phyloP scores from a whole-genome alignment of 192 early-diverging fungal species.

The Chytriomyces hyalinus region DNA sequence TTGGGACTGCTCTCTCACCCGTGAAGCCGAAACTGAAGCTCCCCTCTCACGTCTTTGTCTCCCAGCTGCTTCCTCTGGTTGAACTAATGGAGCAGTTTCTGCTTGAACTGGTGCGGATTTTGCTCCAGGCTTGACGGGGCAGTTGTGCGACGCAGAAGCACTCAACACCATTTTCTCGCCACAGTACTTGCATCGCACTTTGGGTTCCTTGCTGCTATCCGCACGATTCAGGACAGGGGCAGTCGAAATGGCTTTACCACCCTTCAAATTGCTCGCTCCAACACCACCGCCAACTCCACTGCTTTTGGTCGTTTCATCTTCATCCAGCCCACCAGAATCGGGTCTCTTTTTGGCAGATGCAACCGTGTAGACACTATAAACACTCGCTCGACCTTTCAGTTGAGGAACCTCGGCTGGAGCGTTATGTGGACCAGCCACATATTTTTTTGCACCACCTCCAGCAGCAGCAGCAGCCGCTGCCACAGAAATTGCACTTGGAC shows the following conservation, averaged over 20 bases:
- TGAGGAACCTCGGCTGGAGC: conserved; percentile 1
- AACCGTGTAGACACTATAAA: conserved; percentile 24
- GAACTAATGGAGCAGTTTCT: background rate
- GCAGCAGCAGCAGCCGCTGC: background rate
- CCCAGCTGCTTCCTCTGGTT: too few relatives aligned
- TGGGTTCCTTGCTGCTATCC: conserved; percentile 23
- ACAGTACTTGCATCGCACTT: conserved; percentile 36
- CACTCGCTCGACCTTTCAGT: background rate
- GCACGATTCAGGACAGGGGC: background rate
- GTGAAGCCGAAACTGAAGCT: background rate
- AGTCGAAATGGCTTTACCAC: background rate
- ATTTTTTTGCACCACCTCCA: background rate
- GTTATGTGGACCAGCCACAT: conserved; percentile 27
- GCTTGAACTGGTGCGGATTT: background rate
- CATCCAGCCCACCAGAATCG: too few relatives aligned
- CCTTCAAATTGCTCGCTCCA: too few relatives aligned
- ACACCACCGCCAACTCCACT: too few relatives aligned
- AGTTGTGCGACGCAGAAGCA: conserved; percentile 20
- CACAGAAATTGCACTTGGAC: too few relatives aligned
- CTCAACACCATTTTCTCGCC: conserved; percentile 33
- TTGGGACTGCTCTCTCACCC: background rate
- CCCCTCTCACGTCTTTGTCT: background rate
- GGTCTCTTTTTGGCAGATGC: background rate
- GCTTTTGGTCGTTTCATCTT: too few relatives aligned
- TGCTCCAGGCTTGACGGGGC: background rate